Base-by-base conservation (phyloP, 2,329 filamentous ascomycete genomes). In the Aspergillus aculeatinus region DNA sequence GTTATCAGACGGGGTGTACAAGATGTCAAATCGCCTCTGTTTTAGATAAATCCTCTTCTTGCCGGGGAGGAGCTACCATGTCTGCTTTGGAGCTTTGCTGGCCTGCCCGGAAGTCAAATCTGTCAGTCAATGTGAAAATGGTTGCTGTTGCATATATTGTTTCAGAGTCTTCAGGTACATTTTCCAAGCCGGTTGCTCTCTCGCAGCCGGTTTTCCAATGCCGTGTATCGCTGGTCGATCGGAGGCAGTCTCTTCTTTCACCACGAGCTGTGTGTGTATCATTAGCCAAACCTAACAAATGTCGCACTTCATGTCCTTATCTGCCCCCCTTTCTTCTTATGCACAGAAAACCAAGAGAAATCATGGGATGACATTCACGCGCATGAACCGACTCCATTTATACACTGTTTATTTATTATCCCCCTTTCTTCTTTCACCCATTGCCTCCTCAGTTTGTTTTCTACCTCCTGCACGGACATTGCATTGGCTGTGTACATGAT, bases 1-100 rank as follows among this genome's bases (percentile, higher is more conserved):
- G 87, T 95, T 57, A 82, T 96, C 65, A 85, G 85, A 66, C 81
- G 84, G 56, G 90, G 90, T 63, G 89, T 89, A 23, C 84, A 89
- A 68, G 91, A 96, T 76, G 85, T 89, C 68, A 92, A 95, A 79
- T 70, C 83, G 57, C 85, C 87, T 53, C 79, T 96, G 72, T 83
- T 86, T 75, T 92, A 86, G 66, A 49, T 56, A 64, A 59, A 53
- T 60, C 54, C 56, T 44, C 42, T 23, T 25, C 25, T 21, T 60
- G 19, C 31, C 42, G 16, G 33, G 47, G 42, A 16, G 35, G 33
- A 23, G 25, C 27, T 16, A 44, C 19, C 50, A 7, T 33, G 21
- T 50, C 54, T 54, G 19, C 44, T 54, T 48, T 19, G 42, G 29
- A 10, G 33, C 33, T 35, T 52, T 56, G 51, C 56, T 56, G 55